These are phyloP conservation scores for Claviceps pusilla DNA, from an alignment of 2,329 filamentous ascomycete species.

Conservation along the genomic window DNA sequence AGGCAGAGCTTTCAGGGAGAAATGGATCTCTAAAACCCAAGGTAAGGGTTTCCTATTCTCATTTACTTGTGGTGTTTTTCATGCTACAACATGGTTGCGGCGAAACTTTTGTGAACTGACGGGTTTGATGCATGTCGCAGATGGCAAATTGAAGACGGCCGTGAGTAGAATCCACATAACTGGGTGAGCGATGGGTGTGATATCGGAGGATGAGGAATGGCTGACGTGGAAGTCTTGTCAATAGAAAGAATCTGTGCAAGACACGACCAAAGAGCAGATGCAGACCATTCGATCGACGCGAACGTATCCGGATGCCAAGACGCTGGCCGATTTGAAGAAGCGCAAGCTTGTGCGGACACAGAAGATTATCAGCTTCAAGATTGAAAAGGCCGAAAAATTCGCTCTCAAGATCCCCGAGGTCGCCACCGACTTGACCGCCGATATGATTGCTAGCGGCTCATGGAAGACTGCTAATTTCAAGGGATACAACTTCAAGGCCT, in stretches of 20 bases:
- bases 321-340: constrained; percentile 72
- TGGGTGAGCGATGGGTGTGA: too few species aligned
- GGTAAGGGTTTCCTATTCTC: constrained; percentile 19
- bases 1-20: constrained; percentile 80
- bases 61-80: not conserved
- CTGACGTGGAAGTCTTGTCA: not conserved
- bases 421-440: constrained; percentile 85
- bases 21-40: constrained; percentile 53
- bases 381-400: constrained; percentile 76
- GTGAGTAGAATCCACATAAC: constrained; percentile 1
- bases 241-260: constrained; percentile 58
- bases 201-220: too few species aligned
- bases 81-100: not conserved
- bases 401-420: constrained; percentile 79
- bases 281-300: constrained; percentile 55
- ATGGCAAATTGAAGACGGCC: constrained; percentile 6
- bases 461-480: constrained; percentile 93
- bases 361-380: constrained; percentile 74
- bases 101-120: not conserved
- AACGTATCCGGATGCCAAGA: constrained; percentile 55
- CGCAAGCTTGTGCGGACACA: constrained; percentile 73
- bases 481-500: constrained; percentile 60
- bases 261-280: constrained; percentile 64
- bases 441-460: constrained; percentile 74
- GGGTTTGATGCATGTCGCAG: not conserved